Evolutionary conservation across 768 basidiomycete species (phyloP), one percentile per base, ranked within the genome.

Genomic region (Boletus eberwhitei): DNA sequence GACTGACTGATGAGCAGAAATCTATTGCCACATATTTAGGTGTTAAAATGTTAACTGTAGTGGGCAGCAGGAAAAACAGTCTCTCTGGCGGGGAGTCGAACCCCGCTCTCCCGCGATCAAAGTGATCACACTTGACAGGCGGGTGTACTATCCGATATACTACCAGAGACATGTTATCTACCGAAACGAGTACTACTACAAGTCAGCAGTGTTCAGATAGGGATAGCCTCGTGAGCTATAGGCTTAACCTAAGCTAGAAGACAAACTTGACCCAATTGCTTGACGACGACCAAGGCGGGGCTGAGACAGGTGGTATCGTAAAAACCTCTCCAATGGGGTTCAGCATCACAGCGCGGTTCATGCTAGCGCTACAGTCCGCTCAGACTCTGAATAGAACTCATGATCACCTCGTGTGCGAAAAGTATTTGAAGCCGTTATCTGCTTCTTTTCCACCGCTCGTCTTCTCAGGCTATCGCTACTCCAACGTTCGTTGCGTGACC

Each of bases 141-240:
- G 75, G 76, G 68, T 76, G 74, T 76, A 76, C 75, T 76, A 70
- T 72, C 75, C 75, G 75, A 76, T 76, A 77, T 77, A 75, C 74
- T 76, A 76, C 74, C 74, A 74, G 66, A 75, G 73, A 74, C 43
- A 38, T 58, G 5, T 13, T 26, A 26, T 26, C 24, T 24, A 4
- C 24, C 22, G 22, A 2, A 22, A 3, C 2, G 22, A 22, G 22
- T 22, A 22, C 22, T 3, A 22, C n/a, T n/a, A n/a, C n/a, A n/a
- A n/a, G n/a, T n/a, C n/a, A n/a, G n/a, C n/a, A n/a, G n/a, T n/a
- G n/a, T n/a, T n/a, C n/a, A n/a, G n/a, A n/a, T n/a, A n/a, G n/a
- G n/a, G n/a, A n/a, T n/a, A n/a, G n/a, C n/a, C n/a, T n/a, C n/a
- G n/a, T n/a, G n/a, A n/a, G n/a, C n/a, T n/a, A n/a, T n/a, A n/a